These are phyloP conservation scores for Gnetum montanum DNA, from an alignment of 75 land plant genomes.

Conservation along the genomic window DNA sequence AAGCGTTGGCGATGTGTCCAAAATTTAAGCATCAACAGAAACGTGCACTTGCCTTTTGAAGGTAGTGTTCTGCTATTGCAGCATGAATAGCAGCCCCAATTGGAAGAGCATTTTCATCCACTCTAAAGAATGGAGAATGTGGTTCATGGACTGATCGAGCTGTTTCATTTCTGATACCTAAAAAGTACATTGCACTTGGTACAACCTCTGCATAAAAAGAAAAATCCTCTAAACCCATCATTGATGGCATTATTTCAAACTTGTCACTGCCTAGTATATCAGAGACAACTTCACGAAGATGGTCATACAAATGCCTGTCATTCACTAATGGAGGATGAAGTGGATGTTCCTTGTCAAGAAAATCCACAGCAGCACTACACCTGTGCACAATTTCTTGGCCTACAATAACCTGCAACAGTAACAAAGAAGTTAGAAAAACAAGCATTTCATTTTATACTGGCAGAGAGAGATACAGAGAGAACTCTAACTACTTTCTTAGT, in stretches of 20 bases:
- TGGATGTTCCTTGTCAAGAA: conserved; percentile 44
- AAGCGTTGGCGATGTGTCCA: no score
- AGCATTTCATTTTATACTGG: no score
- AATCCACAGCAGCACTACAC: conserved; percentile 69
- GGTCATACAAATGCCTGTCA: conserved; percentile 40
- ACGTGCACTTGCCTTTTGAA: no score
- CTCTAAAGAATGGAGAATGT: conserved; percentile 69
- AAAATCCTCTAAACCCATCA: conserved; percentile 96
- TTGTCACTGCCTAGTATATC: conserved; percentile 44
- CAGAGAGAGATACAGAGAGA: no score
- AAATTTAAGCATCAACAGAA: no score
- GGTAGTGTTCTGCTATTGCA: conserved; percentile 68
- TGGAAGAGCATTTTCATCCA: conserved; percentile 73
- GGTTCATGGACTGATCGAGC: conserved; percentile 43
- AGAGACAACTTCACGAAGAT: conserved; percentile 41
- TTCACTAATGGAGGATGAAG: conserved; percentile 73
- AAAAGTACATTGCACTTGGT: conserved; percentile 54
- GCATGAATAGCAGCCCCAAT: conserved; percentile 80
- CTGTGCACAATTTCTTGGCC: conserved; percentile 66
- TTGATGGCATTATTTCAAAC: conserved; percentile 25
- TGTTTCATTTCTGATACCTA: conserved; percentile 65
- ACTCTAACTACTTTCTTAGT: no score
- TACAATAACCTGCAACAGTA: conserved; percentile 43
- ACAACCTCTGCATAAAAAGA: conserved; percentile 65
- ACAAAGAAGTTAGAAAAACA: not conserved